phyloP scores from a whole-genome alignment of 2,329 filamentous ascomycete species.

The Aspergillus ochraceoroseus region DNA sequence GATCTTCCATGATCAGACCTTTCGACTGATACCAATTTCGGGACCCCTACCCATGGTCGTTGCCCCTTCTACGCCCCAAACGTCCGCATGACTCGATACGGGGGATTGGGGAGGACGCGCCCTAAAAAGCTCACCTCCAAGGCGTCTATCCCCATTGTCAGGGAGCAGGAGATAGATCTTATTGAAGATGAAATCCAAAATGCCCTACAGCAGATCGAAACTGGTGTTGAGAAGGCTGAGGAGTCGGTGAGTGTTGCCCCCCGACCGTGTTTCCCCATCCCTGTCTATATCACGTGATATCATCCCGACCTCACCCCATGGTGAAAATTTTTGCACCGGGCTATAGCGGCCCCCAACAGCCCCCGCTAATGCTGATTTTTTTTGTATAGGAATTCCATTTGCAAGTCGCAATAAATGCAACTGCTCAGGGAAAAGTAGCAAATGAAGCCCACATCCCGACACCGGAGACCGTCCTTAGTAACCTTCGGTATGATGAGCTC shows the following conservation, averaged over 20 bases:
- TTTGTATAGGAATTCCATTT: conserved; percentile 80
- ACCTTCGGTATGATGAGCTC: conserved; percentile 79
- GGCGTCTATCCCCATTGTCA: conserved; percentile 77
- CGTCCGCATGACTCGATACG: conserved; percentile 44
- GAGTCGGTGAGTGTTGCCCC: conserved; percentile 74
- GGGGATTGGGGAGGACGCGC: conserved; percentile 47
- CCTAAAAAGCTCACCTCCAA: conserved; percentile 79
- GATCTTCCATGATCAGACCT: conserved; percentile 54
- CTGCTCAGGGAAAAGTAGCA: conserved; percentile 56
- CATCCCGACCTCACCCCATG: conserved; percentile 27
- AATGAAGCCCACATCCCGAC: conserved; percentile 63
- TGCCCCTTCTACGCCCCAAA: conserved; percentile 37
- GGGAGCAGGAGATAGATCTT: conserved; percentile 85
- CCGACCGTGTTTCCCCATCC: conserved; percentile 32
- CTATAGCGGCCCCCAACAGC: conserved; percentile 16
- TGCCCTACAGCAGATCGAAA: conserved; percentile 79
- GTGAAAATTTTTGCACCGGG: conserved; percentile 31
- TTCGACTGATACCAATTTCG: conserved; percentile 62
- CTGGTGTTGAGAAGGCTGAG: conserved; percentile 93
- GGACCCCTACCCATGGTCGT: conserved; percentile 48
- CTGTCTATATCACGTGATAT: conserved; percentile 39
- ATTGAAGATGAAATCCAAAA: conserved; percentile 81
- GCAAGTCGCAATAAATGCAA: conserved; percentile 71
- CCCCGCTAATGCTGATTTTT: conserved; percentile 18
- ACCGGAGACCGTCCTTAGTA: conserved; percentile 58